phyloP scores from a whole-genome alignment of 768 basidiomycete genomes.

The Leccinum olivaceopallidum region DNA sequence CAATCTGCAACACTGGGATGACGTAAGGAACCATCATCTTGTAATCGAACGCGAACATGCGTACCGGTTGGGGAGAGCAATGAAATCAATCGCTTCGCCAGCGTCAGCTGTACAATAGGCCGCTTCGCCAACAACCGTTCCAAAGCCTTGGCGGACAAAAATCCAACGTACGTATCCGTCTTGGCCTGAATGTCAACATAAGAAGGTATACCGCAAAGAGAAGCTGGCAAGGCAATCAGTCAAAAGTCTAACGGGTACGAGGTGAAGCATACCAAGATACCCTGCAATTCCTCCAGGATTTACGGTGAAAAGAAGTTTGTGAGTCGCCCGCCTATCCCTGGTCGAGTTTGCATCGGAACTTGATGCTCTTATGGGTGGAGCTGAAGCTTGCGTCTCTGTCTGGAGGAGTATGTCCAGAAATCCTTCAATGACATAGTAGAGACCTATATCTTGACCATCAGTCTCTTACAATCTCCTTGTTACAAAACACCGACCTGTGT shows the following conservation, averaged over 20 bases:
- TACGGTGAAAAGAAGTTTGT: conserved; percentile 87
- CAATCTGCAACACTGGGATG: conserved; percentile 85
- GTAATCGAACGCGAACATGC: conserved; percentile 14
- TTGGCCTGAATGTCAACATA: conserved; percentile 98
- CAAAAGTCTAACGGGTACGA: background rate
- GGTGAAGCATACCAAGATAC: conserved; percentile 68
- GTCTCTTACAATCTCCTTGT: background rate
- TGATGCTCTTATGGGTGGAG: conserved; percentile 15
- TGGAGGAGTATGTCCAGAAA: conserved; percentile 91
- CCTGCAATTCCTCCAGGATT: conserved; percentile 98
- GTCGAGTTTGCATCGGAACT: conserved; percentile 38
- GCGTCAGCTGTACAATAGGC: conserved; percentile 92
- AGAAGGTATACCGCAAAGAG: conserved; percentile 86
- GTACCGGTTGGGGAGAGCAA: conserved; percentile 88
- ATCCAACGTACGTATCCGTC: conserved; percentile 98
- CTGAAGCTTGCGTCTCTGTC: conserved; percentile 13
- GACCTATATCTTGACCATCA: conserved; percentile 45
- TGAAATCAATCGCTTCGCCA: conserved; percentile 96
- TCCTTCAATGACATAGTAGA: conserved; percentile 96
- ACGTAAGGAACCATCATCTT: conserved; percentile 8
- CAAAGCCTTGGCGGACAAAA: conserved; percentile 83
- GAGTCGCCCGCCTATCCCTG: conserved; percentile 35
- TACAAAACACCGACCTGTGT: conserved; percentile 59
- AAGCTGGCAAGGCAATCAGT: conserved; percentile 49
- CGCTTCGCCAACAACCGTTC: conserved; percentile 90